Evolutionary conservation across 257 asterid genomes (phyloP).

Genomic region (Capsicum pubescens): DNA sequence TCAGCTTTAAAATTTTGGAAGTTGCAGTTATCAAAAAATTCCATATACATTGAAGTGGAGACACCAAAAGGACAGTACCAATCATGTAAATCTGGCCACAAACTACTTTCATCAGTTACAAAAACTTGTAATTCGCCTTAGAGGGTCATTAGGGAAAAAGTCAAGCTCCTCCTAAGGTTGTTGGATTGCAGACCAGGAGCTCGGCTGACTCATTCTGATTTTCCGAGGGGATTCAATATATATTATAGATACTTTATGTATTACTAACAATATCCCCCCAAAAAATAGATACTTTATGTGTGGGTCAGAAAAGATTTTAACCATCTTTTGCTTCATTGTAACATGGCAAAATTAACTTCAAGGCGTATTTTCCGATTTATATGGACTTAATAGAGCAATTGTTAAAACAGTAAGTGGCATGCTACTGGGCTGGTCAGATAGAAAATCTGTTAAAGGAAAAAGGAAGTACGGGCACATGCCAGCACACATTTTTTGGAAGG

Average conservation of each 20-base stretch:
- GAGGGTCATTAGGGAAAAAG: background rate
- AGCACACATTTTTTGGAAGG: slow-evolving; percentile 3
- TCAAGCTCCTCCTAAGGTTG: background rate
- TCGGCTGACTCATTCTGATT: background rate
- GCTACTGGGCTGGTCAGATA: background rate
- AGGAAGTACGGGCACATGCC: background rate
- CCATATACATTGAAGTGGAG: background rate
- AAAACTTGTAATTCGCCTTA: background rate
- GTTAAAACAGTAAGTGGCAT: background rate
- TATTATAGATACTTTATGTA: background rate
- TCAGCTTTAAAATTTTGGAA: slow-evolving; percentile 20
- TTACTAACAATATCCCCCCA: too few species aligned
- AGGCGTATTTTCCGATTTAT: background rate
- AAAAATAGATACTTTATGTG: background rate
- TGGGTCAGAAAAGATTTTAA: slow-evolving; percentile 2
- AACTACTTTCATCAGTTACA: slow-evolving; percentile 1
- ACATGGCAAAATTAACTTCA: background rate
- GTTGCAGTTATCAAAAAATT: background rate
- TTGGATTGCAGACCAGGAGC: slow-evolving; percentile 8
- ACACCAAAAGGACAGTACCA: slow-evolving; percentile 15
- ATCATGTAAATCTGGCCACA: background rate
- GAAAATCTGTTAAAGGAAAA: background rate
- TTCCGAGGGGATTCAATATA: background rate
- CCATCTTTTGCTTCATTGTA: background rate
- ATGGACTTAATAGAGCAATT: slow-evolving; percentile 1